These are phyloP conservation scores for Aspergillus sp. DNA, from an alignment of 2,329 filamentous ascomycete genomes.

Conservation along the genomic window DNA sequence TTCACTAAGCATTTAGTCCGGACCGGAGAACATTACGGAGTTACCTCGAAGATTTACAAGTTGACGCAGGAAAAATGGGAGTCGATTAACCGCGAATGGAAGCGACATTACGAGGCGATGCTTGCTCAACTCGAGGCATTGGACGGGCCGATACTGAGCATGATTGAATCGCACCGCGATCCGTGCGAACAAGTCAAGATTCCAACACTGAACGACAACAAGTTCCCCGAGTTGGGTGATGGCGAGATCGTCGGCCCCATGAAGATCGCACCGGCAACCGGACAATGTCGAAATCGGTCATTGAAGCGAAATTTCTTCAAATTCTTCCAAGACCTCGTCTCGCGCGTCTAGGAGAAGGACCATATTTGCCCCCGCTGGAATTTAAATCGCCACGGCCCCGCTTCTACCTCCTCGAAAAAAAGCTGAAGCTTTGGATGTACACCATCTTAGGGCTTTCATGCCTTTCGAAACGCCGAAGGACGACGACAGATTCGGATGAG, in stretches of 20 bases:
- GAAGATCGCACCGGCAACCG: conserved; percentile 59
- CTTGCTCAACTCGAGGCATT: conserved; percentile 53
- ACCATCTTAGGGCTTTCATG: conserved; percentile 25
- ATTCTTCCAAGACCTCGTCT: conserved; percentile 50
- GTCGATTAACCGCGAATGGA: conserved; percentile 76
- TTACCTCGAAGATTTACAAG: conserved; percentile 84
- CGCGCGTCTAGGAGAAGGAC: conserved; percentile 29
- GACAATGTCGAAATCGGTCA: conserved; percentile 44
- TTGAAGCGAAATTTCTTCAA: conserved; percentile 50
- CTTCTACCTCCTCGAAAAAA: conserved; percentile 32
- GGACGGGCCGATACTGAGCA: conserved; percentile 42
- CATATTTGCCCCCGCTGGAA: conserved; percentile 2
- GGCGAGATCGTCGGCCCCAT: conserved; percentile 94
- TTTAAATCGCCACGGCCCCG: conserved; percentile 8
- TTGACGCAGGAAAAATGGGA: conserved; percentile 90
- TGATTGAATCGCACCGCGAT: conserved; percentile 44
- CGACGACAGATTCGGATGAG: conserved; percentile 23
- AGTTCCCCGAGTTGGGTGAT: conserved; percentile 86
- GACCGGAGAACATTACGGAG: conserved; percentile 86
- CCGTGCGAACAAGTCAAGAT: conserved; percentile 57
- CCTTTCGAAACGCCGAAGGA: conserved; percentile 18
- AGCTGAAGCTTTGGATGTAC: conserved; percentile 30
- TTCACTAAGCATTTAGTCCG: conserved; percentile 88
- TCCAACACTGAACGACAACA: conserved; percentile 60
- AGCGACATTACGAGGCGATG: conserved; percentile 68